Evolutionary conservation across 352 stramenopile species (phyloP).

Genomic region (Phytophthora melonis): DNA sequence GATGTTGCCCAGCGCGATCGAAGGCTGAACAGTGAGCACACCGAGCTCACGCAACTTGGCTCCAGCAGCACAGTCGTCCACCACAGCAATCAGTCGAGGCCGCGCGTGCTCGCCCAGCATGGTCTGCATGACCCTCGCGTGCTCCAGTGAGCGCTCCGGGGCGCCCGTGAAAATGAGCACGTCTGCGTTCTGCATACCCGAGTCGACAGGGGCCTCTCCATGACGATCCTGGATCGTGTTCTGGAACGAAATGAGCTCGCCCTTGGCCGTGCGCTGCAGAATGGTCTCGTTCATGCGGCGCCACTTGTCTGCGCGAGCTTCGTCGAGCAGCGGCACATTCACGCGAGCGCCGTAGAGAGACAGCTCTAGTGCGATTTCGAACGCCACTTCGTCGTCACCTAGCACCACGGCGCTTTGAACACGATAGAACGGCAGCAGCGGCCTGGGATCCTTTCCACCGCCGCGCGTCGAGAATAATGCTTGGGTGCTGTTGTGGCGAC

Average conservation of each 20-base stretch:
- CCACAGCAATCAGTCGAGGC: conserved; percentile 63
- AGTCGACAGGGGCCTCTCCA: conserved; percentile 30
- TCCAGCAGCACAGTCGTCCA: conserved; percentile 51
- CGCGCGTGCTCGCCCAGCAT: conserved; percentile 46
- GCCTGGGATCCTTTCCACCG: conserved; percentile 45
- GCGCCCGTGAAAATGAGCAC: conserved; percentile 70
- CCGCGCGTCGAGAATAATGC: conserved; percentile 21
- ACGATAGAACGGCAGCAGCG: conserved; percentile 55
- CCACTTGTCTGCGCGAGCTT: conserved; percentile 69
- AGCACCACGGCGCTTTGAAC: conserved; percentile 66
- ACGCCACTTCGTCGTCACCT: conserved; percentile 66
- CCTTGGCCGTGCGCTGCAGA: conserved; percentile 59
- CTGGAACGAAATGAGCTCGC: conserved; percentile 69
- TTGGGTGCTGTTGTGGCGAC: conserved; percentile 24
- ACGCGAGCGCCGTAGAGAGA: conserved; percentile 69
- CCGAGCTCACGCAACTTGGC: conserved; percentile 58
- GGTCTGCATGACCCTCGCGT: conserved; percentile 60
- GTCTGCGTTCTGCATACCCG: conserved; percentile 51
- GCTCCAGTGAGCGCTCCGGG: conserved; percentile 53
- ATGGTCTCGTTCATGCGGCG: conserved; percentile 72
- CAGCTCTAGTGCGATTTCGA: conserved; percentile 68
- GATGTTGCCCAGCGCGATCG: conserved; percentile 75
- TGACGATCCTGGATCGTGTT: conserved; percentile 59
- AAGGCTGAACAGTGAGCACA: conserved; percentile 70
- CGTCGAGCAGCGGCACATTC: conserved; percentile 64